Evolutionary conservation across 106 monocot species (phyloP).

Genomic region (Vanilla planifolia): DNA sequence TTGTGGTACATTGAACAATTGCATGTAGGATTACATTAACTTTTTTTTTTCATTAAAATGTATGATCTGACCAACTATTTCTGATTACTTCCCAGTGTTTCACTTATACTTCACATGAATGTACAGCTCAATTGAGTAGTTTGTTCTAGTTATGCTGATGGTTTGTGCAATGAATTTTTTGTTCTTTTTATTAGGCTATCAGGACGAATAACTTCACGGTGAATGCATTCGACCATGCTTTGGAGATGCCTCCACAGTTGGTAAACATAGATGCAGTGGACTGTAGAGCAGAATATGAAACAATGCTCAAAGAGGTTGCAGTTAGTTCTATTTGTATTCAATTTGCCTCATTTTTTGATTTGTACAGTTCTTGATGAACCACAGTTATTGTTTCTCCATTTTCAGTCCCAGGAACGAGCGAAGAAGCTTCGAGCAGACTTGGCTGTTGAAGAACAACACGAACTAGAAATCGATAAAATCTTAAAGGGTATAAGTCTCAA

Average conservation of each 20-base stretch:
- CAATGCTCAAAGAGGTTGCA: conserved; percentile 53
- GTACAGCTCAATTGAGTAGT: too few species aligned
- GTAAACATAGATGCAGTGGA: conserved; percentile 26
- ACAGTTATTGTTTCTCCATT: not conserved
- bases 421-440: conserved; percentile 56
- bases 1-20: too few species aligned
- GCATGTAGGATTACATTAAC: too few species aligned
- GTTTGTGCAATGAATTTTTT: too few species aligned
- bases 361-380: not conserved
- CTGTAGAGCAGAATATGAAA: conserved; percentile 34
- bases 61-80: not conserved
- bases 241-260: conserved; percentile 22
- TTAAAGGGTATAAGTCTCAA: conserved; percentile 39
- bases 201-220: conserved; percentile 5
- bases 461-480: conserved; percentile 53
- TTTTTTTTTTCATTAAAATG: not conserved
- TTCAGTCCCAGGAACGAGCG: conserved; percentile 65
- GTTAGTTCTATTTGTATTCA: not conserved
- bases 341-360: not conserved
- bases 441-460: conserved; percentile 58
- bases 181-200: conserved; percentile 10
- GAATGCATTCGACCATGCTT: conserved; percentile 3
- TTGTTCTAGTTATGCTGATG: too few species aligned
- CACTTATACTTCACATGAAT: not conserved
- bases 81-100: not conserved